Evolutionary conservation across 2,329 filamentous ascomycete genomes (phyloP).

Genomic region (Acephala macrosclerotiorum): DNA sequence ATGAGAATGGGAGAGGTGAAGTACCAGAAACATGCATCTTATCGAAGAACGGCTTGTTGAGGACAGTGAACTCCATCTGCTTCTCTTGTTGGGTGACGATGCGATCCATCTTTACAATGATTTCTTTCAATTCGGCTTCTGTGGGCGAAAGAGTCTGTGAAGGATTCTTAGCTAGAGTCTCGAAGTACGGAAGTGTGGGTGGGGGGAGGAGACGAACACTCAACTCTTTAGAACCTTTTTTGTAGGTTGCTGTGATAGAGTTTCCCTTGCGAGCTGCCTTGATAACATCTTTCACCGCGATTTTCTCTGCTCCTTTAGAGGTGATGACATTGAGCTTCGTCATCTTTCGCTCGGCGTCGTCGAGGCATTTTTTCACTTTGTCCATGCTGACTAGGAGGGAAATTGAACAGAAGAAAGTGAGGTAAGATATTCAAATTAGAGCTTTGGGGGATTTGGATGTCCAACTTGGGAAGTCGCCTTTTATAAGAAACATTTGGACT

Average conservation of each 20-base stretch:
- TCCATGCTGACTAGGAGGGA: conserved; percentile 21
- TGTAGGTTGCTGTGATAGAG: conserved; percentile 40
- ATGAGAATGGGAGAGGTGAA: neutral
- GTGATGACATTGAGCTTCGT: conserved; percentile 40
- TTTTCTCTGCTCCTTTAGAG: conserved; percentile 34
- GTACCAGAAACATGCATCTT: conserved; percentile 26
- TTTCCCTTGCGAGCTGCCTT: conserved; percentile 42
- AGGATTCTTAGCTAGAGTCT: neutral
- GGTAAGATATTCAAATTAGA: too few species aligned
- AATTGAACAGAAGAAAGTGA: neutral
- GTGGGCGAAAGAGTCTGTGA: conserved; percentile 7
- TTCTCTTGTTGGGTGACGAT: conserved; percentile 39
- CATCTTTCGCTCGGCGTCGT: conserved; percentile 39
- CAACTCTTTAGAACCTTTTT: conserved; percentile 40
- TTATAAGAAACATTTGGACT: too few species aligned
- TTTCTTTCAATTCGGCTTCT: conserved; percentile 34
- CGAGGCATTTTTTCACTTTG: conserved; percentile 36
- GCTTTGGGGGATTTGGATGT: too few species aligned
- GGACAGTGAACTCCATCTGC: conserved; percentile 36
- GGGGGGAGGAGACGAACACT: conserved; percentile 27
- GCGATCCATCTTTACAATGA: conserved; percentile 35
- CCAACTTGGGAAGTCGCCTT: too few species aligned
- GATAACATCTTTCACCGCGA: conserved; percentile 39
- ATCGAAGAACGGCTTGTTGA: conserved; percentile 30
- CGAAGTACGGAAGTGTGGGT: neutral